These are phyloP conservation scores for Aureobasidium sp. DNA, from an alignment of 2,329 filamentous ascomycete species.

Conservation along the genomic window DNA sequence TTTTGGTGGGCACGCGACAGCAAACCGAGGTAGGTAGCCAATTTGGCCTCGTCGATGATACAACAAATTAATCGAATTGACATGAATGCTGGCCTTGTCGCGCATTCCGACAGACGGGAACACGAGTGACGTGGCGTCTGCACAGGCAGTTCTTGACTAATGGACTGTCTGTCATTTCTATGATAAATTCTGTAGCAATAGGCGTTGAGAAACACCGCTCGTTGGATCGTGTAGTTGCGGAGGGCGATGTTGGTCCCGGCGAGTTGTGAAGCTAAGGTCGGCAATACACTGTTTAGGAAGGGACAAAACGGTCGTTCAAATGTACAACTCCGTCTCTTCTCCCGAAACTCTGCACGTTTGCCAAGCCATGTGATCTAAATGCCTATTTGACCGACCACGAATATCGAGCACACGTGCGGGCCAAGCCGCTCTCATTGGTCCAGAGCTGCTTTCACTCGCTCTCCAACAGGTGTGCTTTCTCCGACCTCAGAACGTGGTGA, in stretches of 20 bases:
- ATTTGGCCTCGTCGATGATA: background rate
- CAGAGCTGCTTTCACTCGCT: background rate
- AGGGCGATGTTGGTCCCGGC: background rate
- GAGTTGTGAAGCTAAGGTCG: background rate
- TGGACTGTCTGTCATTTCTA: background rate
- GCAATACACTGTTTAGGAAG: background rate
- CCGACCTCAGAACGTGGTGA: slow-evolving; percentile 12
- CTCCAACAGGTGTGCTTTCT: slow-evolving; percentile 9
- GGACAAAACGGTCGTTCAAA: too few species aligned
- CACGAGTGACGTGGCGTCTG: slow-evolving; percentile 2
- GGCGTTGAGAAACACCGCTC: slow-evolving; percentile 1
- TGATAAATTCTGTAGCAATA: background rate
- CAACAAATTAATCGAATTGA: background rate
- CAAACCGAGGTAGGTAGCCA: background rate
- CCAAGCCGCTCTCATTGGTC: background rate
- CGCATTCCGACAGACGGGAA: background rate
- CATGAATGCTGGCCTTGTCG: background rate
- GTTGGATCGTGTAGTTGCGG: background rate
- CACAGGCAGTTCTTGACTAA: background rate
- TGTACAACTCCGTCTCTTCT: too few species aligned
- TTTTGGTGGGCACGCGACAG: slow-evolving; percentile 11
- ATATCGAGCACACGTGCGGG: background rate
- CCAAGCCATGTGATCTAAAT: background rate
- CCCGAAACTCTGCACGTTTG: background rate
- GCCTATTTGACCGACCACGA: too few species aligned